Conservation (phyloP, 1,139 yeast species). For the Suhomyces kunorum region DNA sequence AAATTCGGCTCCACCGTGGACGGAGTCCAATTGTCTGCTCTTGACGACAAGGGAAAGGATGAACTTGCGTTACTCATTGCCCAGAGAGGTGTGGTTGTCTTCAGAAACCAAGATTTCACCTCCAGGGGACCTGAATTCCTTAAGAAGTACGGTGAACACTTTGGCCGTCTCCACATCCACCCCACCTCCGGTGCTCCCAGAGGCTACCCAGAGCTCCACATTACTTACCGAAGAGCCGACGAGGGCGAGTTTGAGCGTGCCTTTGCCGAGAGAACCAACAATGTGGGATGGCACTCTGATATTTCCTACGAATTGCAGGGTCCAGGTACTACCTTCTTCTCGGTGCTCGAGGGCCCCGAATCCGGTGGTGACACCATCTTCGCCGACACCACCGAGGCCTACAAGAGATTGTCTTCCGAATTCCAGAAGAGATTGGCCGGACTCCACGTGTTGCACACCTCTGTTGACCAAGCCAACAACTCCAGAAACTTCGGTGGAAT, state of each 20-base stretch:
- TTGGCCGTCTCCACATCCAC: slow-evolving; percentile 43
- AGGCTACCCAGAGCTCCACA: slow-evolving; percentile 38
- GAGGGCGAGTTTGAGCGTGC: slow-evolving; percentile 27
- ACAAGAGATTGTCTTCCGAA: slow-evolving; percentile 29
- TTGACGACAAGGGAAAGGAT: slow-evolving; percentile 32
- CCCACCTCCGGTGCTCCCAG: slow-evolving; percentile 45
- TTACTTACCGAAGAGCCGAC: slow-evolving; percentile 33
- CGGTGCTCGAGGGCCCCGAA: slow-evolving; percentile 42
- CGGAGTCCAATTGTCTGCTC: slow-evolving; percentile 30
- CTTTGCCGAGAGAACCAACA: slow-evolving; percentile 27
- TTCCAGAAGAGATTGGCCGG: slow-evolving; percentile 29
- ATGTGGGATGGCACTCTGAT: slow-evolving; percentile 45
- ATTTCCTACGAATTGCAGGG: slow-evolving; percentile 43
- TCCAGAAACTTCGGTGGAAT: slow-evolving; percentile 41
- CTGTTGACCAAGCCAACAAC: slow-evolving; percentile 29
- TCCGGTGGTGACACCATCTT: slow-evolving; percentile 42
- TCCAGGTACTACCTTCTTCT: slow-evolving; percentile 40
- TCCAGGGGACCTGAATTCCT: slow-evolving; percentile 35
- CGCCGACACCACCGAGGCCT: slow-evolving; percentile 31
- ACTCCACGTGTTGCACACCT: slow-evolving; percentile 30
- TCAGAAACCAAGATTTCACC: slow-evolving; percentile 42
- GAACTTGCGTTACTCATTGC: slow-evolving; percentile 43
- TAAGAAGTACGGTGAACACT: slow-evolving; percentile 33
- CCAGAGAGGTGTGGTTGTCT: slow-evolving; percentile 43
- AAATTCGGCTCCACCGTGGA: slow-evolving; percentile 63